These are phyloP conservation scores for Lachancea thermotolerans DNA, from an alignment of 805 yeast genomes.

Conservation along the genomic window DNA sequence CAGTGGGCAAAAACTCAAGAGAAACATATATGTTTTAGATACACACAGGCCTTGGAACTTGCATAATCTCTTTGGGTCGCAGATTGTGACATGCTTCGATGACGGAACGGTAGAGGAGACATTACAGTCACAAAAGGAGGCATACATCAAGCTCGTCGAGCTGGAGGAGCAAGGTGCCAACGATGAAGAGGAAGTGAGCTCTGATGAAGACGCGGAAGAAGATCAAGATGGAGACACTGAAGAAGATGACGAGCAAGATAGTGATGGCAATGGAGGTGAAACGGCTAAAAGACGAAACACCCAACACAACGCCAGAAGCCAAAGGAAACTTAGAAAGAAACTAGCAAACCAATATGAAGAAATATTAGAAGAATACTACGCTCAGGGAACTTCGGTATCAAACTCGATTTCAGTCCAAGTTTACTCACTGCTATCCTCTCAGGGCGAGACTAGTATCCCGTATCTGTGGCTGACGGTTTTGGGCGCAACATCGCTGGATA, in stretches of 20 bases:
- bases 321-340: slow-evolving; percentile 36
- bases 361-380: slow-evolving; percentile 66
- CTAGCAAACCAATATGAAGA: slow-evolving; percentile 44
- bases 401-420: slow-evolving; percentile 73
- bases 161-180: slow-evolving; percentile 30
- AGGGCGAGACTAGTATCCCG: slow-evolving; percentile 70
- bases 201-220: slow-evolving; percentile 33
- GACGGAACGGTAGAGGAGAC: slow-evolving; percentile 71
- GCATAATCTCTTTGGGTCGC: slow-evolving; percentile 83
- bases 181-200: slow-evolving; percentile 24
- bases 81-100: slow-evolving; percentile 72
- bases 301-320: slow-evolving; percentile 18
- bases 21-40: slow-evolving; percentile 77
- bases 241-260: slow-evolving; percentile 26
- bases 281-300: slow-evolving; percentile 23
- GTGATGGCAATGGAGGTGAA: slow-evolving; percentile 13
- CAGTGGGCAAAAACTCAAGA: slow-evolving; percentile 29
- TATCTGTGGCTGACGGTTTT: slow-evolving; percentile 82
- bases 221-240: slow-evolving; percentile 29
- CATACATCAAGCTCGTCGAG: slow-evolving; percentile 50
- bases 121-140: slow-evolving; percentile 47
- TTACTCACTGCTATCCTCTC: slow-evolving; percentile 68
- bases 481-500: slow-evolving; percentile 79
- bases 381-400: slow-evolving; percentile 71
- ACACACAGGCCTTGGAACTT: slow-evolving; percentile 96